phyloP scores from a whole-genome alignment of 208 protist species.

The Trypanosoma brucei region DNA sequence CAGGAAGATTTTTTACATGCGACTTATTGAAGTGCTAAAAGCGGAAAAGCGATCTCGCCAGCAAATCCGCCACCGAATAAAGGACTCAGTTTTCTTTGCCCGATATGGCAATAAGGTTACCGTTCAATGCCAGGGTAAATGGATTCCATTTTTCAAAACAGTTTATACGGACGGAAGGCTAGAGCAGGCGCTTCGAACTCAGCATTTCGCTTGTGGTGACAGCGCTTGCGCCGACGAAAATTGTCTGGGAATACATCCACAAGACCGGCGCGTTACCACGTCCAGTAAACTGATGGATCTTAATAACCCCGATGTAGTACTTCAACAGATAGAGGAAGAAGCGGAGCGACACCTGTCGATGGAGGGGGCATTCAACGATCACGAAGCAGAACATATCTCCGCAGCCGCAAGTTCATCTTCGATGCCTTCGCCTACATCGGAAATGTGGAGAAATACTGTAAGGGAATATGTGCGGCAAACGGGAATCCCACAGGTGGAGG shows the following conservation, averaged over 20 bases:
- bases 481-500: constrained; percentile 67
- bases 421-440: constrained; percentile 45
- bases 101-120: constrained; percentile 87
- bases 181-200: constrained; percentile 71
- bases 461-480: constrained; percentile 80
- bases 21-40: constrained; percentile 61
- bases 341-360: constrained; percentile 49
- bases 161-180: constrained; percentile 79
- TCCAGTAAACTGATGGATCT: constrained; percentile 76
- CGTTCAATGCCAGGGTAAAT: constrained; percentile 67
- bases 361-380: constrained; percentile 12
- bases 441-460: constrained; percentile 74
- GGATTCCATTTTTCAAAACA: constrained; percentile 88
- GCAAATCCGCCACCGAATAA: constrained; percentile 65
- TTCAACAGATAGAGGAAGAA: constrained; percentile 59
- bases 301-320: constrained; percentile 47
- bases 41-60: constrained; percentile 40
- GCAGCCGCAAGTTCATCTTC: constrained; percentile 34
- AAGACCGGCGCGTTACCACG: constrained; percentile 54
- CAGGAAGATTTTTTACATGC: constrained; percentile 70
- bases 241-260: constrained; percentile 74
- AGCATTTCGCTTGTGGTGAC: constrained; percentile 56
- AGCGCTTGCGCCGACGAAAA: constrained; percentile 57
- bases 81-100: constrained; percentile 86
- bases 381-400: constrained; percentile 20